Evolutionary conservation across 1,284 basidiomycete species (phyloP).

Genomic region (Trametes sp.): DNA sequence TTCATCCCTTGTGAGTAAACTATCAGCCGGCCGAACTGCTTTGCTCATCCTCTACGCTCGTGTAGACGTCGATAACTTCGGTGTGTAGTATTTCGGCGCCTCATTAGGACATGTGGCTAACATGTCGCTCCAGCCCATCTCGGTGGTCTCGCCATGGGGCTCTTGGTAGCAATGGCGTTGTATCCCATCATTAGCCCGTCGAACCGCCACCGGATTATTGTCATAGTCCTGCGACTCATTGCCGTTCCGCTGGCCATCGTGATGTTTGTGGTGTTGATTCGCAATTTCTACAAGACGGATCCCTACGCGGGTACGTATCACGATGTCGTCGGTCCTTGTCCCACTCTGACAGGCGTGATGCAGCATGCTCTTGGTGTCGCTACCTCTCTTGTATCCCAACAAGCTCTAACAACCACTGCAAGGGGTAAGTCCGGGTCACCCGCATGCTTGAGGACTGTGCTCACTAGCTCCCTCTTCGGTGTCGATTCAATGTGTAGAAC

Average conservation of each 20-base stretch:
- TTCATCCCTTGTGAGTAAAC: conserved; percentile 73
- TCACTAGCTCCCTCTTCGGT: background rate
- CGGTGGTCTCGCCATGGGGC: conserved; percentile 84
- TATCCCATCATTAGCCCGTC: conserved; percentile 90
- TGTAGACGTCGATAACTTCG: conserved; percentile 82
- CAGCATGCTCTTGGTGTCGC: conserved; percentile 89
- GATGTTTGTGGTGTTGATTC: conserved; percentile 82
- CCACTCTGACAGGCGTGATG: conserved; percentile 14
- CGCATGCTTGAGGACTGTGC: background rate
- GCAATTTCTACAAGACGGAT: conserved; percentile 91
- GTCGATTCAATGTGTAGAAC: background rate
- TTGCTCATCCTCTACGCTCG: conserved; percentile 1
- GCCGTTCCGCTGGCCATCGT: conserved; percentile 81
- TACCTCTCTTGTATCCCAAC: conserved; percentile 91
- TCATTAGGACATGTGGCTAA: conserved; percentile 6
- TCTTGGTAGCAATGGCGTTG: conserved; percentile 82
- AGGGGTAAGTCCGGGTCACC: conserved; percentile 55
- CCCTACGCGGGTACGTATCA: conserved; percentile 73
- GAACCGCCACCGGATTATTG: conserved; percentile 74
- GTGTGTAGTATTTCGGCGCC: conserved; percentile 45
- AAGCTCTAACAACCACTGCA: conserved; percentile 77
- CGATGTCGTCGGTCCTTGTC: background rate
- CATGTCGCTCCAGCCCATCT: conserved; percentile 62
- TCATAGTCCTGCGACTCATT: conserved; percentile 77
- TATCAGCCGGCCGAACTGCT: background rate